Base-by-base conservation (phyloP, 805 yeast genomes). In the Metschnikowia proteae region DNA sequence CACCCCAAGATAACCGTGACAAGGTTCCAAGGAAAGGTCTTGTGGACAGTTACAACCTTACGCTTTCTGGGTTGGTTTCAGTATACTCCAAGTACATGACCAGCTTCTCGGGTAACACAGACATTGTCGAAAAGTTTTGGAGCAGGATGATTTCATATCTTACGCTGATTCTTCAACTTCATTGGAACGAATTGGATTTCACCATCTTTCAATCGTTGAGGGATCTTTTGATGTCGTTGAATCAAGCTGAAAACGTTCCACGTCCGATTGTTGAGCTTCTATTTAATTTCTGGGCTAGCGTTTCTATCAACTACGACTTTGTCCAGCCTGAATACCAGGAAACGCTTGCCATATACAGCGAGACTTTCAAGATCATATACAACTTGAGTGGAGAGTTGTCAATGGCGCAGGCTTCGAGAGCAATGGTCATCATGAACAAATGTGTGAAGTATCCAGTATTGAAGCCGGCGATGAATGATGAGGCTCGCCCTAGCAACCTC, bases 391-490 rank as follows among this genome's bases (percentile, higher is more conserved):
- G 63, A 2, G 63, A 57, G 27, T 61, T 65, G 38, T 67, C 68
- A 22, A 58, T 54, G 27, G 65, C 48, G 23, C 73, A 62, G 64
- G 70, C 81, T n/a, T 78, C 72, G 38, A 68, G 63, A 23, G 70
- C 86, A n/a, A 63, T 88, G 33, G 68, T 68, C n/a, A 66, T 83
- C 4, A 75, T 92, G 59, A 80, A 80, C 57, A 73, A 82, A 11
- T 81, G 89, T 49, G 80, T 86, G 0, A 70, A 87, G 36, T 89
- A 86, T 62, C 96, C 95, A 1, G 74, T 86, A 9, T 69, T 88
- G 33, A 86, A 89, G 6, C 80, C 73, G 29, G 73, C 72, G 53
- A 71, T 71, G 31, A 62, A 68, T 3, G 96, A 89, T 60, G 68
- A 72, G 36, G 59, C 26, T 22, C 63, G 65, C 17, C 78, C 76